These are phyloP conservation scores for Calonectria crousiana DNA, from an alignment of 2,329 filamentous ascomycete genomes.

Conservation along the genomic window DNA sequence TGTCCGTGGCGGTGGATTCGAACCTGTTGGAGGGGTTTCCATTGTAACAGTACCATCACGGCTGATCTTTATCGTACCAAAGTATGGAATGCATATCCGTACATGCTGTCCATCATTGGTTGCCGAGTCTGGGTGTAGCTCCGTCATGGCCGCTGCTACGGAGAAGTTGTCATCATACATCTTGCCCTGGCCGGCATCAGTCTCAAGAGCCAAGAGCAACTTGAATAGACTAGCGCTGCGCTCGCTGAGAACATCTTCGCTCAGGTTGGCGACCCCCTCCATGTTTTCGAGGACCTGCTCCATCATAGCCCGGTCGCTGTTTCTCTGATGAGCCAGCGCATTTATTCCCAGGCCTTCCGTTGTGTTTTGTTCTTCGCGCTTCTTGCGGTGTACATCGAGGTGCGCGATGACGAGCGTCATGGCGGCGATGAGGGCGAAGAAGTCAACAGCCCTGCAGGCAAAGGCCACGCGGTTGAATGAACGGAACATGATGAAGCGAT, in stretches of 20 bases:
- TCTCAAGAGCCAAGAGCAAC: constrained; percentile 1
- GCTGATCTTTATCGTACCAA: constrained; percentile 17
- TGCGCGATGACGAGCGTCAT: constrained; percentile 52
- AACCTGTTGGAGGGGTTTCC: background rate
- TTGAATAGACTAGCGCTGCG: background rate
- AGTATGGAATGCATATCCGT: constrained; percentile 14
- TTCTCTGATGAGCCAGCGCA: constrained; percentile 1
- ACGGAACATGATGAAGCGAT: constrained; percentile 51
- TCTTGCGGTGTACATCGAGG: constrained; percentile 1
- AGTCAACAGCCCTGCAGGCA: constrained; percentile 52
- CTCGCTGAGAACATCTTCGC: background rate
- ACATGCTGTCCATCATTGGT: constrained; percentile 36
- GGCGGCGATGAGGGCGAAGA: constrained; percentile 52
- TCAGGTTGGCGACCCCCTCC: constrained; percentile 1
- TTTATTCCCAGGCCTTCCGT: background rate
- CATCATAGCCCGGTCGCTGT: constrained; percentile 18
- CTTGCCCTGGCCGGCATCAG: background rate
- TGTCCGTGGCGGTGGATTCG: background rate
- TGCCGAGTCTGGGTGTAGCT: constrained; percentile 33
- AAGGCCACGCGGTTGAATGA: constrained; percentile 44
- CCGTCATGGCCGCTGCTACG: constrained; percentile 46
- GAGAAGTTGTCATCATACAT: background rate
- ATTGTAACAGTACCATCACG: constrained; percentile 8
- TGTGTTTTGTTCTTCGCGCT: background rate
- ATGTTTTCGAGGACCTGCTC: constrained; percentile 35